These are phyloP conservation scores for Dictyostelium brefeldianum DNA, from an alignment of 78 protist species.

Conservation along the genomic window DNA sequence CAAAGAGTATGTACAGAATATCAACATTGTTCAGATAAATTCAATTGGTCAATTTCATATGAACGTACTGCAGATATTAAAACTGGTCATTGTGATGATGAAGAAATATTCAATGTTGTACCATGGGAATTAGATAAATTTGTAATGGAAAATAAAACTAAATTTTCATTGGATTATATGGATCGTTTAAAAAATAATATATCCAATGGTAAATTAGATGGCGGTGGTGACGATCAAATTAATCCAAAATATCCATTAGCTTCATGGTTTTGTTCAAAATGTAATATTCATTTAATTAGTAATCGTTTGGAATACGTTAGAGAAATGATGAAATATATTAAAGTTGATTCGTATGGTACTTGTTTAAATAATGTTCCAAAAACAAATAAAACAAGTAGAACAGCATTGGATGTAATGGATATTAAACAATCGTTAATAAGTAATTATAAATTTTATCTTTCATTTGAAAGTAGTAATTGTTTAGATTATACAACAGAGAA, in stretches of 20 bases:
- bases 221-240: background rate
- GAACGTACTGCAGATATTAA: background rate
- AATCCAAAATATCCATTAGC: background rate
- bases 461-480: slow-evolving; percentile 55
- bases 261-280: slow-evolving; percentile 15
- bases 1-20: background rate
- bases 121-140: slow-evolving; percentile 15
- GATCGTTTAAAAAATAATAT: no score
- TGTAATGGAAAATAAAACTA: slow-evolving; percentile 16
- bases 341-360: slow-evolving; percentile 41
- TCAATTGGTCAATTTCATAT: slow-evolving; percentile 25
- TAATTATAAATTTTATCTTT: slow-evolving; percentile 37
- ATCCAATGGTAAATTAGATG: background rate
- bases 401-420: background rate
- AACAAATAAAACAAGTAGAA: background rate
- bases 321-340: slow-evolving; percentile 38
- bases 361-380: slow-evolving; percentile 27
- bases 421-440: slow-evolving; percentile 1
- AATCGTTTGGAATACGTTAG: slow-evolving; percentile 14
- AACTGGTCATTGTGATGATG: slow-evolving; percentile 3
- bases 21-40: background rate
- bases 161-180: background rate
- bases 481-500: slow-evolving; percentile 40
- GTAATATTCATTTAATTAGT: background rate
- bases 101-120: slow-evolving; percentile 6